These are phyloP conservation scores for Chlorella variabilis DNA, from an alignment of 163 green algal genomes.

Conservation along the genomic window DNA sequence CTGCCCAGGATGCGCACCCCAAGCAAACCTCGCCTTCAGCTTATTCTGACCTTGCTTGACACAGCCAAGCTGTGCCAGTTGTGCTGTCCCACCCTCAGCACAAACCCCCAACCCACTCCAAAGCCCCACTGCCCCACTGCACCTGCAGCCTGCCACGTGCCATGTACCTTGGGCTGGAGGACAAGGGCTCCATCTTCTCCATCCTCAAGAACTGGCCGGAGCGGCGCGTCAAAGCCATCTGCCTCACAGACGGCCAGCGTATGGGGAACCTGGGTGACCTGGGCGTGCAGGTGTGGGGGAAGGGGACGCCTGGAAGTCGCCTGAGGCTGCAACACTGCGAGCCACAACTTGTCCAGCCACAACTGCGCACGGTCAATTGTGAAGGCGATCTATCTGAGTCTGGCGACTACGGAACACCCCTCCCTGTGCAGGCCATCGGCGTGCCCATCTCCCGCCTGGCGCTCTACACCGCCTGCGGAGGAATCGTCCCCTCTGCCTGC, in stretches of 20 bases:
- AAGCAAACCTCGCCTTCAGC: too few species aligned
- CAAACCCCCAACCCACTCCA: too few species aligned
- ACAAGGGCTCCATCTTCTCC: conserved; percentile 78
- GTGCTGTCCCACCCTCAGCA: not conserved
- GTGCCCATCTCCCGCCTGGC: conserved; percentile 80
- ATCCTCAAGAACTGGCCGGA: conserved; percentile 96
- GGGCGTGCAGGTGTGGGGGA: conserved; percentile 56
- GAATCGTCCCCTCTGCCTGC: conserved; percentile 77
- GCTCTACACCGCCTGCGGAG: conserved; percentile 83
- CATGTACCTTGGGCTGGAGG: conserved; percentile 85
- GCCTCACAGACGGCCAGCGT: conserved; percentile 83
- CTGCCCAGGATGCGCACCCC: too few species aligned
- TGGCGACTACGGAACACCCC: too few species aligned
- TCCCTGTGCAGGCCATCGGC: conserved; percentile 65
- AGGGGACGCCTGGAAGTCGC: too few species aligned
- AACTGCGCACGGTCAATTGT: too few species aligned
- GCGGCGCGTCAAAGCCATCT: conserved; percentile 82
- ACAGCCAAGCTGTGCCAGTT: too few species aligned
- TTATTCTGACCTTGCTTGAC: too few species aligned
- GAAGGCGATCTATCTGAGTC: too few species aligned
- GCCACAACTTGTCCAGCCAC: too few species aligned
- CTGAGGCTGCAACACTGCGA: too few species aligned
- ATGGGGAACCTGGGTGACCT: conserved; percentile 74
- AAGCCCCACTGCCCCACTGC: not conserved
- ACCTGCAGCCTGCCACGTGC: conserved; percentile 69